These are phyloP conservation scores for Lecanoromycetidae sp. DNA, from an alignment of 2,329 filamentous ascomycete genomes.

Conservation along the genomic window DNA sequence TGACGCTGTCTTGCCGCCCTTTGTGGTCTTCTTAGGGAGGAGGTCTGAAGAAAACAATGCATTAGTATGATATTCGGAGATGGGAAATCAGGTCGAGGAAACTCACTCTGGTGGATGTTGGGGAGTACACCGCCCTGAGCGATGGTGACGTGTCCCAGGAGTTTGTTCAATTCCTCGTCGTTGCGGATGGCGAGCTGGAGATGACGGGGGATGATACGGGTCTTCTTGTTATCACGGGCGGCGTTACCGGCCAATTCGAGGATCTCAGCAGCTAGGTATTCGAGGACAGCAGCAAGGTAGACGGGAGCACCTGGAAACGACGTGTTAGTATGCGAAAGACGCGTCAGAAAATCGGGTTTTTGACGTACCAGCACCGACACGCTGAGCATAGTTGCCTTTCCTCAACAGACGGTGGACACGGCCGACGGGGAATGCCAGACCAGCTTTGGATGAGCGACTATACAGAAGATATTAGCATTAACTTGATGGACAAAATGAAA, in stretches of 20 bases:
- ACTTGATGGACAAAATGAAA: not conserved
- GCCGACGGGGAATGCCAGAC: conserved; percentile 96
- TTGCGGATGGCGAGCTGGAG: conserved; percentile 98
- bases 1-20: conserved; percentile 82
- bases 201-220: conserved; percentile 98
- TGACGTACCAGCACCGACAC: conserved; percentile 78
- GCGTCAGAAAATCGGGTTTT: not conserved
- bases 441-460: conserved; percentile 97
- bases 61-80: conserved; percentile 31
- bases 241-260: conserved; percentile 98
- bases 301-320: conserved; percentile 59
- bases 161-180: conserved; percentile 99
- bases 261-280: conserved; percentile 97
- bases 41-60: conserved; percentile 52
- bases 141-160: conserved; percentile 89
- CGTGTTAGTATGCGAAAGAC: conserved; percentile 20
- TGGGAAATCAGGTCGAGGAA: not conserved
- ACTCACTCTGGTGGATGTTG: conserved; percentile 92
- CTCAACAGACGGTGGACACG: conserved; percentile 98
- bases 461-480: conserved; percentile 30
- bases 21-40: conserved; percentile 96
- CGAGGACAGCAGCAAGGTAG: conserved; percentile 92
- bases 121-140: conserved; percentile 93
- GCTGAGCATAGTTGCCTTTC: conserved; percentile 99
- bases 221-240: conserved; percentile 99